A percentile compares a stretch with the other conserved stretches of the same genome.
phyloP scores from a whole-genome alignment of 345 rosid genomes.

The Cochlearia excelsa region DNA sequence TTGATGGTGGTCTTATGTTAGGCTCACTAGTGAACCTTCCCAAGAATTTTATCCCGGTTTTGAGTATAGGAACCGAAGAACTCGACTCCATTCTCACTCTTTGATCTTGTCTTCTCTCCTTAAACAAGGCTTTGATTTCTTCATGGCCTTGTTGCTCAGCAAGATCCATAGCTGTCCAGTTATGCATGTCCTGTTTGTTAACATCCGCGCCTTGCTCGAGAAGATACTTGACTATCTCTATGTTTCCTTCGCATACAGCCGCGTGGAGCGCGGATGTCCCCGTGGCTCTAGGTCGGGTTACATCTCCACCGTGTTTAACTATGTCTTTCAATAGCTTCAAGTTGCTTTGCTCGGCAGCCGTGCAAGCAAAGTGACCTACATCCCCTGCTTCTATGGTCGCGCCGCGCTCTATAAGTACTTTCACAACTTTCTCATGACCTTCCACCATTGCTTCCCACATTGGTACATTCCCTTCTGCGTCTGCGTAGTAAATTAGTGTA shows the following conservation, averaged over 20 bases:
- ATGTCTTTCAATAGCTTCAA: constrained; percentile 61
- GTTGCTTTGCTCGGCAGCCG: constrained; percentile 65
- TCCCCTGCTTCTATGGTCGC: constrained; percentile 55
- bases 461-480: constrained; percentile 65
- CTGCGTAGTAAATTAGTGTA: constrained; percentile 38
- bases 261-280: constrained; percentile 76
- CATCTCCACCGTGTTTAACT: constrained; percentile 48
- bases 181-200: constrained; percentile 54
- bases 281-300: constrained; percentile 46
- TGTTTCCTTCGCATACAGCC: constrained; percentile 74
- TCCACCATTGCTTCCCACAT: constrained; percentile 79
- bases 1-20: constrained; percentile 43
- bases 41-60: constrained; percentile 40
- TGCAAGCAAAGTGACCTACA: constrained; percentile 70
- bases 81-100: constrained; percentile 34
- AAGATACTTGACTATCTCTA: constrained; percentile 64
- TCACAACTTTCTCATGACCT: constrained; percentile 52
- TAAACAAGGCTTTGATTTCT: constrained; percentile 56
- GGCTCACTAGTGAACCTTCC: constrained; percentile 83
- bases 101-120: constrained; percentile 34
- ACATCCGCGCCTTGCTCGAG: constrained; percentile 61
- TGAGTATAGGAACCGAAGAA: constrained; percentile 48
- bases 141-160: constrained; percentile 91
- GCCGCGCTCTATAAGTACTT: constrained; percentile 47
- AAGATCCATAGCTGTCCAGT: constrained; percentile 69